Evolutionary conservation across 768 basidiomycete species (phyloP).

Genomic region (Rhodotorula toruloides): DNA sequence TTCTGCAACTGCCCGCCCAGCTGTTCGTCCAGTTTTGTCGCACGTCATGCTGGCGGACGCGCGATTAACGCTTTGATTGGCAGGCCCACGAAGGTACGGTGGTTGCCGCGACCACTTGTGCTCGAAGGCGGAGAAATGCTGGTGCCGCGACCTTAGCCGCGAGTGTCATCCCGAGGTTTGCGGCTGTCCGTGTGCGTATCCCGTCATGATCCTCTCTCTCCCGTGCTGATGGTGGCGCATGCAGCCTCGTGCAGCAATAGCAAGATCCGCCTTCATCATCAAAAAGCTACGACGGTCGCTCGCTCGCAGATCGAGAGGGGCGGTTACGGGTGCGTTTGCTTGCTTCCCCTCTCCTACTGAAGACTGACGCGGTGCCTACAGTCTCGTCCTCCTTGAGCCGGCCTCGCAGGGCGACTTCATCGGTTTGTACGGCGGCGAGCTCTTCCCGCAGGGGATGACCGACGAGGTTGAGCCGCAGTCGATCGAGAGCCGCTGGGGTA

Average conservation of each 20-base stretch:
- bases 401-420: neutral
- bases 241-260: neutral
- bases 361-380: neutral
- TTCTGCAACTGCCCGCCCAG: neutral
- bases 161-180: neutral
- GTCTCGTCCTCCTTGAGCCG: neutral
- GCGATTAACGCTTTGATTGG: too few species aligned
- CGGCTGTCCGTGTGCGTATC: neutral
- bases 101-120: neutral
- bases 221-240: neutral
- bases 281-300: neutral
- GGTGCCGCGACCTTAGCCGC: neutral
- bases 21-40: too few species aligned
- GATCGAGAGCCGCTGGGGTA: neutral
- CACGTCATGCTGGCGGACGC: too few species aligned
- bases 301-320: neutral
- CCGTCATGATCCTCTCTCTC: too few species aligned
- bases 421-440: constrained; percentile 1
- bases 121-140: neutral
- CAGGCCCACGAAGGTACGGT: neutral
- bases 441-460: neutral
- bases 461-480: too few species aligned
- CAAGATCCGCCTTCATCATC: neutral
- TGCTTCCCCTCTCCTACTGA: too few species aligned
- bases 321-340: neutral